Evolutionary conservation across 306 rosid species (phyloP).

Genomic region (Lablab purpureus): DNA sequence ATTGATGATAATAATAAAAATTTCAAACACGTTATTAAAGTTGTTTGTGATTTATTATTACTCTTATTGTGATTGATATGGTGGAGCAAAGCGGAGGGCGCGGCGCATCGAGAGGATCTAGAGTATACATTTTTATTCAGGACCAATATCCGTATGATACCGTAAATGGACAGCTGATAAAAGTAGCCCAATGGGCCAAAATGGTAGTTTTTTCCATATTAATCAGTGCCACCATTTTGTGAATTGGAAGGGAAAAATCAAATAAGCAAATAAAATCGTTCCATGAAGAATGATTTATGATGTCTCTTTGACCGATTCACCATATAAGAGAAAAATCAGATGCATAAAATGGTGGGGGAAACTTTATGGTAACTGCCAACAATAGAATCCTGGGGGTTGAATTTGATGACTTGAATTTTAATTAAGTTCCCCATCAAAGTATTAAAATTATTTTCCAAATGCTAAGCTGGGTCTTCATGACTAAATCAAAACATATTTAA

Average conservation of each 20-base stretch:
- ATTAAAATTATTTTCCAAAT: conserved; percentile 1
- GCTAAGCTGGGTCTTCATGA: conserved; percentile 18
- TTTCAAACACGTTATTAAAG: neutral
- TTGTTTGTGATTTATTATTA: neutral
- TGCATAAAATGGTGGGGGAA: neutral
- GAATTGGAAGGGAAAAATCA: neutral
- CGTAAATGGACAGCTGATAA: neutral
- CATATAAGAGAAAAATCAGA: neutral
- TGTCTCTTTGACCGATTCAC: neutral
- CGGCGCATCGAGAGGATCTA: neutral
- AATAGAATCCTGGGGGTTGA: conserved; percentile 9
- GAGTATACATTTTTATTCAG: neutral
- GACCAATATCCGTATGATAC: neutral
- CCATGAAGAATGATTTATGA: neutral
- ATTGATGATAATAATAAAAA: neutral
- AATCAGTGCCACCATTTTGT: neutral
- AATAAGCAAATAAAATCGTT: neutral
- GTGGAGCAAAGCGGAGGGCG: neutral
- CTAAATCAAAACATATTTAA: conserved; percentile 11
- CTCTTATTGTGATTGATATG: neutral
- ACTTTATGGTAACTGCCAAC: neutral
- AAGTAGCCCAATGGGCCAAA: conserved; percentile 27
- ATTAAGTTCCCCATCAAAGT: neutral
- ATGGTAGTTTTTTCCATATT: neutral
- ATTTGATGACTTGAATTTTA: neutral